Evolutionary conservation across 345 rosid genomes (phyloP).

Genomic region (Lenwebbia sp.): DNA sequence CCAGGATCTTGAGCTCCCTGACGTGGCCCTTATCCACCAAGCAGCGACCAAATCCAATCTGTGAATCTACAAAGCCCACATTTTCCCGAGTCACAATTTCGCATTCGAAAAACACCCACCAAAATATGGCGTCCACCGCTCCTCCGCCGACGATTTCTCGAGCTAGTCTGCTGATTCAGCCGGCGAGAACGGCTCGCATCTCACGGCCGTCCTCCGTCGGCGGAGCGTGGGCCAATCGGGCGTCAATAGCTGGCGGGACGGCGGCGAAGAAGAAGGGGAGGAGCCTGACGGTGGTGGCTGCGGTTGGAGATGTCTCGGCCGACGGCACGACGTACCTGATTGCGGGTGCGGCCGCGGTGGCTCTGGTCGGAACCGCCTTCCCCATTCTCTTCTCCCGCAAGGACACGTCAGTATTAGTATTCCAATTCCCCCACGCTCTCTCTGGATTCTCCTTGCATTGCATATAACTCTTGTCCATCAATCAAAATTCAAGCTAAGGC

Average conservation of each 20-base stretch:
- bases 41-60: no score
- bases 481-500: not conserved
- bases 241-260: not conserved
- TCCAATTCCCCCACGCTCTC: not conserved
- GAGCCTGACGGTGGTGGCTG: slow-evolving; percentile 52
- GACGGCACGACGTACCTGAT: slow-evolving; percentile 56
- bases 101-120: no score
- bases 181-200: not conserved
- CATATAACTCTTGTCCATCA: not conserved
- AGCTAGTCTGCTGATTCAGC: not conserved
- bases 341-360: slow-evolving; percentile 59
- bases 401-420: slow-evolving; percentile 46
- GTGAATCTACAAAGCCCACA: no score
- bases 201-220: not conserved
- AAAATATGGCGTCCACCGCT: not conserved
- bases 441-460: not conserved
- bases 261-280: slow-evolving; percentile 21
- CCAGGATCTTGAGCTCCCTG: no score
- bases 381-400: slow-evolving; percentile 78
- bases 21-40: no score
- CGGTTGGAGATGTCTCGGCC: slow-evolving; percentile 77
- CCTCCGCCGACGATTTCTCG: not conserved
- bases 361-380: slow-evolving; percentile 84
- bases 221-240: not conserved
- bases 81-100: no score